These are phyloP conservation scores for Passalora sequoiae DNA, from an alignment of 2,329 filamentous ascomycete species.

Conservation along the genomic window DNA sequence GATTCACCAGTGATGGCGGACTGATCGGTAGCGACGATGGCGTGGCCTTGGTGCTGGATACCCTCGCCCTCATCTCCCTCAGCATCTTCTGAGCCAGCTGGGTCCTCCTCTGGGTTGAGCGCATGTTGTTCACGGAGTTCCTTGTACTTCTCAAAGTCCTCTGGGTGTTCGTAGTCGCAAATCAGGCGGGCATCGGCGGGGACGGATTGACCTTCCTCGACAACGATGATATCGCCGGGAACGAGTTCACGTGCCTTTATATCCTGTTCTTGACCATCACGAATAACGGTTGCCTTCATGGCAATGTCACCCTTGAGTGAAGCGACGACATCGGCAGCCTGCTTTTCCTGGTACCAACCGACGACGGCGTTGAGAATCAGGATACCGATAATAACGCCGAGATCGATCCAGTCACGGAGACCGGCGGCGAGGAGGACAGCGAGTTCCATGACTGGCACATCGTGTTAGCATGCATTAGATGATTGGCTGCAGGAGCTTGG, in stretches of 20 bases:
- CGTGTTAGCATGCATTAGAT: slow-evolving; percentile 7
- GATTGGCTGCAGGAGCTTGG: background rate
- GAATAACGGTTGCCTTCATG: slow-evolving; percentile 64
- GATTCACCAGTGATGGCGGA: slow-evolving; percentile 78
- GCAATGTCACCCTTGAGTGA: slow-evolving; percentile 72
- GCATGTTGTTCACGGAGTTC: slow-evolving; percentile 54
- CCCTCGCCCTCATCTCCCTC: slow-evolving; percentile 55
- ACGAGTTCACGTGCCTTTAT: slow-evolving; percentile 71
- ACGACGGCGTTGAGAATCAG: slow-evolving; percentile 68
- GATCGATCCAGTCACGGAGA: slow-evolving; percentile 71
- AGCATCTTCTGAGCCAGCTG: slow-evolving; percentile 56
- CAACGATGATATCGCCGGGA: slow-evolving; percentile 67
- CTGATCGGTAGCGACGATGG: slow-evolving; percentile 68
- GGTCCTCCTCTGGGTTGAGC: slow-evolving; percentile 53
- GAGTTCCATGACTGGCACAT: slow-evolving; percentile 64
- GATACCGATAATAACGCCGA: slow-evolving; percentile 73
- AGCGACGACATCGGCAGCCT: slow-evolving; percentile 71
- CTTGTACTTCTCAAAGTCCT: slow-evolving; percentile 63
- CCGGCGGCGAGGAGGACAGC: slow-evolving; percentile 68
- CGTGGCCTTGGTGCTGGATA: slow-evolving; percentile 57
- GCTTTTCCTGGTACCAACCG: slow-evolving; percentile 78
- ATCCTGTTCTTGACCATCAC: slow-evolving; percentile 61
- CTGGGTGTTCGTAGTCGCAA: slow-evolving; percentile 64
- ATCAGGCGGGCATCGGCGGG: slow-evolving; percentile 67
- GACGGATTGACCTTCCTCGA: slow-evolving; percentile 67